Evolutionary conservation across 805 yeast species (phyloP).

Genomic region (Hanseniaspora clermontiae): DNA sequence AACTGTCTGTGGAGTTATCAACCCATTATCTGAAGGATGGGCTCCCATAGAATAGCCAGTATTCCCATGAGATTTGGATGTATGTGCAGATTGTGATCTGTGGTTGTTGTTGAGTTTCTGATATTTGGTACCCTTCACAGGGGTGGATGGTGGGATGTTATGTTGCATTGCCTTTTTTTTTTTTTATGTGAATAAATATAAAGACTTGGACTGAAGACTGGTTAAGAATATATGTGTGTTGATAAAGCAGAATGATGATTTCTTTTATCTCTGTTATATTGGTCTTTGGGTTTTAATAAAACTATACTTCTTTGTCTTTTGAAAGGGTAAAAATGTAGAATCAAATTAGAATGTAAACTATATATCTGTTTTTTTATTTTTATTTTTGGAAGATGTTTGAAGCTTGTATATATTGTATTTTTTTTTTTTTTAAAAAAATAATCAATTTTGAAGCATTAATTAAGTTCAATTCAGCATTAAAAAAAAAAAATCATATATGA

Average conservation of each 20-base stretch:
- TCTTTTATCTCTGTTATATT: no score
- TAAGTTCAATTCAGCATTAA: background rate
- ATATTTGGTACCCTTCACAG: conserved; percentile 6
- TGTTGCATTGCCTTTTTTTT: background rate
- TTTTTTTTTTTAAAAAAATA: background rate
- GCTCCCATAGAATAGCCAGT: background rate
- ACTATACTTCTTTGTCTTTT: no score
- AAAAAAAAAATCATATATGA: background rate
- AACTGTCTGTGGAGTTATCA: conserved; percentile 12
- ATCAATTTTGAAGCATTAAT: background rate
- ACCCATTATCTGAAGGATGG: background rate
- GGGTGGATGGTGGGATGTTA: conserved; percentile 11
- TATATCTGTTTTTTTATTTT: background rate
- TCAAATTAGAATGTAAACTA: background rate
- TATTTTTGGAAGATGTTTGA: background rate
- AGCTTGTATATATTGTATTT: background rate
- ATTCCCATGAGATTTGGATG: background rate
- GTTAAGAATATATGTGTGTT: no score
- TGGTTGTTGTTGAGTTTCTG: conserved; percentile 8
- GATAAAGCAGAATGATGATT: no score
- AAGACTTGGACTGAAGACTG: no score
- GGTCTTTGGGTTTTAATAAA: no score
- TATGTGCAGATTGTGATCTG: conserved; percentile 9
- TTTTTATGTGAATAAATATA: background rate
- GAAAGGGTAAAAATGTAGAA: no score